phyloP scores from a whole-genome alignment of 2,329 filamentous ascomycete genomes.

The Aureobasidium sp. region DNA sequence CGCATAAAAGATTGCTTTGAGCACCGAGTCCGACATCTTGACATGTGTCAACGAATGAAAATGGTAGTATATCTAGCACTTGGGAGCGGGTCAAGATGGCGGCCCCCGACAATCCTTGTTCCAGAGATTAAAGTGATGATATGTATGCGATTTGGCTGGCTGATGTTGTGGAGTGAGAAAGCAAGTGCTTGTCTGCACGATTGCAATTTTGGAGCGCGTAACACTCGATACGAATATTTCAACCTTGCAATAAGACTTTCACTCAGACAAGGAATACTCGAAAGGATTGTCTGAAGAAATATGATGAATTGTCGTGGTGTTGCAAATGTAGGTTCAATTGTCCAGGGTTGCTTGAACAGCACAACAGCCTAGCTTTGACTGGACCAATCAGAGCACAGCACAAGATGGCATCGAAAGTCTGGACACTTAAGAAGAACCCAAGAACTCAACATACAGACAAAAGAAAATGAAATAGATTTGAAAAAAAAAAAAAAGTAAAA shows the following conservation, averaged over 20 bases:
- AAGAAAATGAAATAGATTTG: constrained; percentile 13
- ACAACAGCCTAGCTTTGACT: background rate
- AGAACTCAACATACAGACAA: background rate
- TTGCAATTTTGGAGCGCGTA: background rate
- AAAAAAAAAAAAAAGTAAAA: constrained; percentile 13
- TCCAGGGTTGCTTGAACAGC: constrained; percentile 1
- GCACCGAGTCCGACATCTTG: constrained; percentile 35
- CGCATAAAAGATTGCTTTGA: constrained; percentile 60
- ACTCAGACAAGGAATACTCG: too few species aligned
- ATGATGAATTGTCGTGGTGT: background rate
- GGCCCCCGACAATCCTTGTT: too few species aligned
- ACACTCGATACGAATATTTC: background rate
- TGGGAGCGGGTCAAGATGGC: background rate
- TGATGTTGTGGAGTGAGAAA: background rate
- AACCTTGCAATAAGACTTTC: too few species aligned
- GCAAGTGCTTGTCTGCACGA: too few species aligned
- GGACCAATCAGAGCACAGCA: constrained; percentile 8
- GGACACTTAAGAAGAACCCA: background rate
- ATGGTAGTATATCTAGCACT: too few species aligned
- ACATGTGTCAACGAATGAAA: fast-evolving
- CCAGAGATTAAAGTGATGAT: too few species aligned
- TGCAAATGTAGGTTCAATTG: background rate
- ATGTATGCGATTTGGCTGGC: background rate
- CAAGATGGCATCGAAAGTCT: background rate
- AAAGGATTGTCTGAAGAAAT: background rate